Evolutionary conservation across 2,329 filamentous ascomycete genomes (phyloP), one percentile per base, ranked within the genome.

Genomic region (Macroventuria anomochaeta): DNA sequence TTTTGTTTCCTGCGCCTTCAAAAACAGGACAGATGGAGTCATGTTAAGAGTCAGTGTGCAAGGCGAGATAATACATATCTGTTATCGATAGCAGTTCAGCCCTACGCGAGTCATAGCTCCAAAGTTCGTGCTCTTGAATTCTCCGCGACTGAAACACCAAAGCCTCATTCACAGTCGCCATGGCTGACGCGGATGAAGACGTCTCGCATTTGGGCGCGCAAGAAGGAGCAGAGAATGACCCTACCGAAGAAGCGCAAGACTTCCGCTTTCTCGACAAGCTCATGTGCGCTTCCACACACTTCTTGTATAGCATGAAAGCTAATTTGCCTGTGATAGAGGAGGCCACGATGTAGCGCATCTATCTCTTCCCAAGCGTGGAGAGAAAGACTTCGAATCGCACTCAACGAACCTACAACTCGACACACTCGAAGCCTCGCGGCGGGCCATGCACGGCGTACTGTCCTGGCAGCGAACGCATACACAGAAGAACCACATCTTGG

Each of bases 381-480:
- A 96, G 73, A 99, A 99, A 75, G 95, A 99, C 77, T 99, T 97
- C 73, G 95, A 97, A 77, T 88, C 90, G 23, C 92, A 97, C 76
- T 90, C 90, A 40, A 97, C 95, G 2, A 84, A 85, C 26, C 85
- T 90, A 26, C 95, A 99, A 75, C 86, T 88, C 61, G 82, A 84
- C 51, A 85, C 88, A 7, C 86, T 99, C 44, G 88, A 91, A 68
- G 85, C 89, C 39, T 96, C 91, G 58, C 87, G 93, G 48, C 82
- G 84, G 63, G 93, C 93, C 17, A 95, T 99, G 89, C 90, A 96
- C 75, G 87, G 91, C 64, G 93, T 93, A 2, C 82, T 97, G 49
- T 83, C 86, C 44, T 88, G 89, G 72, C 89, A 89, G 41, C 85
- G 93, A 42, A 80, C 88, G 23, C 92, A 96, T 71, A 78, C 81